Conservation (phyloP, 805 yeast genomes). For the Starmerella vitae region DNA sequence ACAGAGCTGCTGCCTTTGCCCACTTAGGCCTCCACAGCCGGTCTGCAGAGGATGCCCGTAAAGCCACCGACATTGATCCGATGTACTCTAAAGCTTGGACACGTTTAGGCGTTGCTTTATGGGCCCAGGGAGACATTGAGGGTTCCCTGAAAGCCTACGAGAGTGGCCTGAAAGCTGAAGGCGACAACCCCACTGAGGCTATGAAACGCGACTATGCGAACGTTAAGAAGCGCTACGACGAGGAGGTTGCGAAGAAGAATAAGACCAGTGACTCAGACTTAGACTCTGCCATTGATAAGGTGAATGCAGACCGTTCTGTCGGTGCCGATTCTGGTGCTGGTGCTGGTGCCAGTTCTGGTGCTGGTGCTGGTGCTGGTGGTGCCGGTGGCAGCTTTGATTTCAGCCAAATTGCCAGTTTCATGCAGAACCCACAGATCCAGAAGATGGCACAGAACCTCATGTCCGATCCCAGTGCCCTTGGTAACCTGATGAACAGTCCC, state of each 20-base stretch:
- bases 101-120: slow-evolving; percentile 84
- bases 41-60: slow-evolving; percentile 74
- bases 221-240: slow-evolving; percentile 76
- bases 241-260: slow-evolving; percentile 32
- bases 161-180: slow-evolving; percentile 76
- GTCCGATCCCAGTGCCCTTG: slow-evolving; percentile 70
- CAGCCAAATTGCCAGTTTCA: slow-evolving; percentile 45
- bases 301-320: neutral
- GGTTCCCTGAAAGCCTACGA: slow-evolving; percentile 85
- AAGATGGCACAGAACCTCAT: slow-evolving; percentile 79
- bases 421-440: slow-evolving; percentile 86
- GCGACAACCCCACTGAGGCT: slow-evolving; percentile 68
- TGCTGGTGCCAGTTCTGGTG: too few species aligned
- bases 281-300: slow-evolving; percentile 1
- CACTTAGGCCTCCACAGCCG: slow-evolving; percentile 57
- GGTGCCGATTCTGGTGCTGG: slow-evolving; percentile 8
- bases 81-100: slow-evolving; percentile 84
- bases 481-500: slow-evolving; percentile 66
- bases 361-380: slow-evolving; percentile 30
- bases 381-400: slow-evolving; percentile 61
- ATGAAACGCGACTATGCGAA: slow-evolving; percentile 91
- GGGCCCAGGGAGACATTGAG: slow-evolving; percentile 85
- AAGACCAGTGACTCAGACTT: neutral
- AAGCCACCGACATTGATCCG: slow-evolving; percentile 68
- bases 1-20: slow-evolving; percentile 94